phyloP scores from a whole-genome alignment of 768 basidiomycete genomes.

The Leccinum arenicola region DNA sequence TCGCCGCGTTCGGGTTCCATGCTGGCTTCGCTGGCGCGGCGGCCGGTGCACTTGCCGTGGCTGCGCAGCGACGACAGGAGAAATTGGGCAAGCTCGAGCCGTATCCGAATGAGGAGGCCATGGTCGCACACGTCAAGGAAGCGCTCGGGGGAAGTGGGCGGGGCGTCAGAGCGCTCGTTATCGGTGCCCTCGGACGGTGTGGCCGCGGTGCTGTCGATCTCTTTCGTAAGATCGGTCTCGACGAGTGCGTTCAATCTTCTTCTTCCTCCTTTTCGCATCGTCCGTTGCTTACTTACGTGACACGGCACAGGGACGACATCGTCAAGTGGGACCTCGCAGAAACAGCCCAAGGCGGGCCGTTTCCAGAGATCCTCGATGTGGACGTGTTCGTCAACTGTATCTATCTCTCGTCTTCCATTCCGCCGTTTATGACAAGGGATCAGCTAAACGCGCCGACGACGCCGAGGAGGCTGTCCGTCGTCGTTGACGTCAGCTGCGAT shows the following conservation, averaged over 20 bases:
- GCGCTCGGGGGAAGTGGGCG: conserved; percentile 66
- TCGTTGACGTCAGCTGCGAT: conserved; percentile 98
- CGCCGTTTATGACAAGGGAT: conserved; percentile 74
- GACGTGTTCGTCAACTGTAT: conserved; percentile 99
- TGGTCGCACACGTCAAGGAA: conserved; percentile 72
- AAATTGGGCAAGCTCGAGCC: conserved; percentile 71
- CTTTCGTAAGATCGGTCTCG: conserved; percentile 93
- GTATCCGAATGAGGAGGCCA: conserved; percentile 78
- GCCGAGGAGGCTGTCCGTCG: conserved; percentile 64
- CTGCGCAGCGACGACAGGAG: conserved; percentile 58
- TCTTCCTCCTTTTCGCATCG: neutral
- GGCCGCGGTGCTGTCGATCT: conserved; percentile 93
- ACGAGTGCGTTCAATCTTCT: conserved; percentile 46
- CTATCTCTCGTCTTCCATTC: conserved; percentile 85
- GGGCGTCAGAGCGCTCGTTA: conserved; percentile 84
- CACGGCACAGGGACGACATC: conserved; percentile 73
- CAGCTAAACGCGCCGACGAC: conserved; percentile 68
- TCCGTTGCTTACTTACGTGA: too few relatives aligned
- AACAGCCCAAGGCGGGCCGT: conserved; percentile 96
- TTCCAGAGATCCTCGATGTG: conserved; percentile 91
- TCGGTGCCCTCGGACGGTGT: conserved; percentile 93
- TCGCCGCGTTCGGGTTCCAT: conserved; percentile 97
- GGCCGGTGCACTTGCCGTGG: conserved; percentile 80
- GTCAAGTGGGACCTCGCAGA: conserved; percentile 97
- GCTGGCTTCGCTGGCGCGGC: conserved; percentile 99